Percentiles rank a stretch among this genome's conserved stretches.
Conservation (phyloP, 768 basidiomycete species). For the Termitomyces eurrhizus region DNA sequence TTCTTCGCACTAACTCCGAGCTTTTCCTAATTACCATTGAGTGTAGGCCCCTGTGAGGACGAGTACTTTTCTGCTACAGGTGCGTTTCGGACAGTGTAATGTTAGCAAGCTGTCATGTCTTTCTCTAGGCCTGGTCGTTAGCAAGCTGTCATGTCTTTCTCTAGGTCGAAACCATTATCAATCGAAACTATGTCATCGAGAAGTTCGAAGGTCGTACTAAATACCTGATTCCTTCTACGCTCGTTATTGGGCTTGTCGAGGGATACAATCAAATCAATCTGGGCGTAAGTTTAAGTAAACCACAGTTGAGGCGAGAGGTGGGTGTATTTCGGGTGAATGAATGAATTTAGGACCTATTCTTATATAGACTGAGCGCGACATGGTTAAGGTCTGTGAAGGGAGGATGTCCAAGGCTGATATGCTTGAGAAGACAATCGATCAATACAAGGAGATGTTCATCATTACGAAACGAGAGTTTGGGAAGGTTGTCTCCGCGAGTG, state of each 20-base stretch:
- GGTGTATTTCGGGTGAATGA: slow-evolving; percentile 17
- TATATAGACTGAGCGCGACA: slow-evolving; percentile 83
- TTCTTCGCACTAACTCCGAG: slow-evolving; percentile 14
- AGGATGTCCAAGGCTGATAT: slow-evolving; percentile 77
- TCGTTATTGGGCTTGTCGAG: slow-evolving; percentile 92
- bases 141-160: too few relatives aligned
- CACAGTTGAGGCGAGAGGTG: slow-evolving; percentile 89
- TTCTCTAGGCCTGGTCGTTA: slow-evolving; percentile 68
- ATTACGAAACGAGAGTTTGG: too few relatives aligned
- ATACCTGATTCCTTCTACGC: slow-evolving; percentile 90
- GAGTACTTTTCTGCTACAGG: slow-evolving; percentile 88
- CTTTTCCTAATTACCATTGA: background rate
- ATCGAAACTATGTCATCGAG: slow-evolving; percentile 88
- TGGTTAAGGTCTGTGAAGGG: slow-evolving; percentile 93
- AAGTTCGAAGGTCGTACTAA: slow-evolving; percentile 82
- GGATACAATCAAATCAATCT: slow-evolving; percentile 93
- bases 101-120: background rate
- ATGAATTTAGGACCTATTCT: background rate
- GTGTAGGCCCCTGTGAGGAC: slow-evolving; percentile 82
- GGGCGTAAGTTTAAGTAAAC: slow-evolving; percentile 87
- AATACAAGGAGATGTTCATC: slow-evolving; percentile 91
- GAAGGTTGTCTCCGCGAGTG: slow-evolving; percentile 56
- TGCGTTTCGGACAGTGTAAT: slow-evolving; percentile 24
- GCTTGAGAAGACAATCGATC: slow-evolving; percentile 71
- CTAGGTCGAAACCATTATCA: slow-evolving; percentile 87